Conservation (phyloP, 306 rosid species). For the Abrus pulchellus region DNA sequence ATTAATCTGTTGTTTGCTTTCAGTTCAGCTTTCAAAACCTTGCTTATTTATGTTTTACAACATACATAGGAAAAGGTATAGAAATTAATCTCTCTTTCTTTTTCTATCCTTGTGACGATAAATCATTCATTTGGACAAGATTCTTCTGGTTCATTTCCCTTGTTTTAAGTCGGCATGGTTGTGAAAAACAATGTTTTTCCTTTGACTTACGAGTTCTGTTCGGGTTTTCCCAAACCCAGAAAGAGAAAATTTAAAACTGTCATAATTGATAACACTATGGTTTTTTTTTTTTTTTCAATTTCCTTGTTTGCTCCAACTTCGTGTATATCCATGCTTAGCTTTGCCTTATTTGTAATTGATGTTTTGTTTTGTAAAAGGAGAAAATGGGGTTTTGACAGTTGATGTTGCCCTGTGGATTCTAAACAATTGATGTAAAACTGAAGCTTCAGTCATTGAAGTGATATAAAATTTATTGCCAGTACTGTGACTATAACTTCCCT, state of each 20-base stretch:
- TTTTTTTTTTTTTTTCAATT: constrained; percentile 30
- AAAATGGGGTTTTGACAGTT: constrained; percentile 11
- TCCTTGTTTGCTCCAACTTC: constrained; percentile 18
- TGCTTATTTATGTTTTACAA: not conserved
- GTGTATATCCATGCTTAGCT: not conserved
- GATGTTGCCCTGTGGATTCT: not conserved
- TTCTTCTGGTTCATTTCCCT: constrained; percentile 28
- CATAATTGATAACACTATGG: not conserved
- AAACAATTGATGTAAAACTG: not conserved
- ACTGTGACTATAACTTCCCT: not conserved
- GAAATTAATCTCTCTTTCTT: not conserved
- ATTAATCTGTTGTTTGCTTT: constrained; percentile 5
- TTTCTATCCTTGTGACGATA: not conserved
- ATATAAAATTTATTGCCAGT: not conserved
- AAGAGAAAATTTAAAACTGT: not conserved
- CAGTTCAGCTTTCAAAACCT: constrained; percentile 10
- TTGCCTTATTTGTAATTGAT: constrained; percentile 27
- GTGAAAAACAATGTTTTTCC: constrained; percentile 14
- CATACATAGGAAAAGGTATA: not conserved
- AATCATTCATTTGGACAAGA: not conserved
- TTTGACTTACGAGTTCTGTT: constrained; percentile 33
- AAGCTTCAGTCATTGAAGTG: not conserved
- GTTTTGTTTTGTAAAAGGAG: constrained; percentile 26
- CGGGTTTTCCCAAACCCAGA: constrained; percentile 1
- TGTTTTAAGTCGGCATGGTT: not conserved